Percentiles rank a stretch among this genome's conserved stretches.
phyloP scores from a whole-genome alignment of 2,329 filamentous ascomycete genomes.

The Cladosporium colombiae region DNA sequence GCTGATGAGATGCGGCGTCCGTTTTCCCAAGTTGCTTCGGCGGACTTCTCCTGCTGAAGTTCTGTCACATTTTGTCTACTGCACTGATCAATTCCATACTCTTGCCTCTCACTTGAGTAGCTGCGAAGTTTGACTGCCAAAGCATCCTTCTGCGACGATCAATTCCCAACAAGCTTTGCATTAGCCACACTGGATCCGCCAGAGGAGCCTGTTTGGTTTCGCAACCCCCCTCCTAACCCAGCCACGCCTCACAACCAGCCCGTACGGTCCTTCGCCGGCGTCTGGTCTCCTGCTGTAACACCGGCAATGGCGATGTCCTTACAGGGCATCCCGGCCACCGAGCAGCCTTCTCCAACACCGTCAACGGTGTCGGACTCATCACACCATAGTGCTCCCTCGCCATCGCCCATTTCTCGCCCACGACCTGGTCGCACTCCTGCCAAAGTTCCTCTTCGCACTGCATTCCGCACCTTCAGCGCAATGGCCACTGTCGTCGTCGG shows the following conservation, averaged over 20 bases:
- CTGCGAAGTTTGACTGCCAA: neutral
- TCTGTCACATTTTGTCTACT: neutral
- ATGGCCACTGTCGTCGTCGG: constrained; percentile 45
- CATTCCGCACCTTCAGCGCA: constrained; percentile 43
- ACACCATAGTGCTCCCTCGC: constrained; percentile 3
- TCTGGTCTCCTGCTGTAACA: constrained; percentile 16
- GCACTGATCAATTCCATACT: neutral
- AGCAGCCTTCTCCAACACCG: constrained; percentile 32
- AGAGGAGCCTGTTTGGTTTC: constrained; percentile 36
- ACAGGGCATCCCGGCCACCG: constrained; percentile 30
- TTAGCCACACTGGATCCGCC: constrained; percentile 32
- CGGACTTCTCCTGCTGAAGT: neutral
- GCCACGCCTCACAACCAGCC: constrained; percentile 23
- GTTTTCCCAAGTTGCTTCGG: neutral
- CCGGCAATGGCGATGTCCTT: constrained; percentile 25
- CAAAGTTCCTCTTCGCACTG: constrained; percentile 39
- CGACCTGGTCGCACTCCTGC: constrained; percentile 29
- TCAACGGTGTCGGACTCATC: constrained; percentile 17
- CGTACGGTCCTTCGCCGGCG: constrained; percentile 15
- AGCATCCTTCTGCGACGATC: neutral
- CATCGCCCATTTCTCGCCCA: neutral
- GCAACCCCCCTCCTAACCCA: constrained; percentile 29
- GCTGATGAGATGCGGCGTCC: neutral
- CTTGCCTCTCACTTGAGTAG: neutral
- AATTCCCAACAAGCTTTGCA: neutral